Evolutionary conservation across 176 grass and related monocot genomes (phyloP), one percentile per base, ranked within the genome.

Genomic region (Eremochloa ophiuroides): DNA sequence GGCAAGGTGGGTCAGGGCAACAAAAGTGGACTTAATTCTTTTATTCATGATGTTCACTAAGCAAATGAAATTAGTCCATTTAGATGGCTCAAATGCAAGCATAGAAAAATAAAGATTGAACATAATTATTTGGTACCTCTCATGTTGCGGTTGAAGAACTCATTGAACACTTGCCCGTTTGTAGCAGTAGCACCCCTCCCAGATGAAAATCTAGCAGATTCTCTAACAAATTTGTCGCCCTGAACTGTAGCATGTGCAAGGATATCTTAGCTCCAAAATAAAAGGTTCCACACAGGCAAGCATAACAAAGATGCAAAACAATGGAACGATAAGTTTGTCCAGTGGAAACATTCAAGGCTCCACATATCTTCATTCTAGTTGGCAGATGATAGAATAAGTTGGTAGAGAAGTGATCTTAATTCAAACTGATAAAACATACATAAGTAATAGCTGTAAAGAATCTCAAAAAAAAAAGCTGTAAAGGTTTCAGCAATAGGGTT

Each of bases 181-280:
- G 75, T 81, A 81, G 50, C 31, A 9, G 75, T 75, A 81, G 66
- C n/a, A 2, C 43, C 50, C 43, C 86, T 83, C 50, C 85, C 77
- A 53, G 89, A 94, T 39, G 92, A 94, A 73, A 87, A 94, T 40
- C 44, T 87, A 53, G 92, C 78, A 66, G 86, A 62, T 80, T 91
- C 89, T 89, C 86, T 91, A 11, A 93, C 88, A 88, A 93, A 90
- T 22, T 80, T 66, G 65, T 90, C 43, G 4, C 70, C 88, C 70
- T 90, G 78, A 26, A 93, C 91, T 93, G 82, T 31, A 90, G 17
- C 59, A 80, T 75, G 46, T 25, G 83, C 26, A 67, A 35, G 14
- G 18, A 69, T 42, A 25, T 30, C 30, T 83, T 67, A 80, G 71
- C 6, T 42, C 53, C 42, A 73, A 79, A 2, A 63, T 31, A 74